phyloP scores from a whole-genome alignment of 1,139 yeast genomes.

The Meyerozyma carpophila region DNA sequence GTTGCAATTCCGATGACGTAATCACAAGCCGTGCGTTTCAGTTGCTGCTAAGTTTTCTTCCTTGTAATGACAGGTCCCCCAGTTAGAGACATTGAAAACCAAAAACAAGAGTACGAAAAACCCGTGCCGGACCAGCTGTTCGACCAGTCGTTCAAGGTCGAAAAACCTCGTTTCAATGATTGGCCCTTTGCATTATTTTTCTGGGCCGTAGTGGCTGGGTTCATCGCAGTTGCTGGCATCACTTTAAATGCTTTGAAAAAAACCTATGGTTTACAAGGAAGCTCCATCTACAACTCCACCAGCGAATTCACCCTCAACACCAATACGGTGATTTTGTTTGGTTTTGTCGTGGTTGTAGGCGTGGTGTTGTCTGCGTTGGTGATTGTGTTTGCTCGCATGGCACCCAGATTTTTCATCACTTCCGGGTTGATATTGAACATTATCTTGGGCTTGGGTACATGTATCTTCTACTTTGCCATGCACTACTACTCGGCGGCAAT shows the following conservation, averaged over 20 bases:
- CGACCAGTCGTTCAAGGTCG: conserved; percentile 61
- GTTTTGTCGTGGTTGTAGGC: conserved; percentile 59
- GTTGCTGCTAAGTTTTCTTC: background rate
- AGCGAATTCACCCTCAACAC: conserved; percentile 62
- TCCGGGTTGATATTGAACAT: conserved; percentile 66
- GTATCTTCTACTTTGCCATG: conserved; percentile 61
- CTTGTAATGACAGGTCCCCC: background rate
- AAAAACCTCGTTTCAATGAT: conserved; percentile 67
- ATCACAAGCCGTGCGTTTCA: background rate
- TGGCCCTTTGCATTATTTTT: conserved; percentile 67
- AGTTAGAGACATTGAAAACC: conserved; percentile 23
- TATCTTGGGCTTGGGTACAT: conserved; percentile 66
- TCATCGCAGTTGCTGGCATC: conserved; percentile 65
- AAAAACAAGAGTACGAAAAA: conserved; percentile 22
- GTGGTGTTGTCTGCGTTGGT: conserved; percentile 55
- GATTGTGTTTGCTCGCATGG: conserved; percentile 54
- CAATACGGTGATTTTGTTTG: conserved; percentile 66
- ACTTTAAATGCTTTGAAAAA: conserved; percentile 59
- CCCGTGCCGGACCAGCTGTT: conserved; percentile 39
- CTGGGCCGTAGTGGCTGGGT: conserved; percentile 57
- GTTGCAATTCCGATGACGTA: background rate
- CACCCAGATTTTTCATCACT: conserved; percentile 65
- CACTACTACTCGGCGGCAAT: conserved; percentile 75
- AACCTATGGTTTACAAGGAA: conserved; percentile 54
- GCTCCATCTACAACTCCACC: conserved; percentile 54